These are phyloP conservation scores for Carex sylvatica DNA, from an alignment of 202 grass and related monocot genomes.

Conservation along the genomic window DNA sequence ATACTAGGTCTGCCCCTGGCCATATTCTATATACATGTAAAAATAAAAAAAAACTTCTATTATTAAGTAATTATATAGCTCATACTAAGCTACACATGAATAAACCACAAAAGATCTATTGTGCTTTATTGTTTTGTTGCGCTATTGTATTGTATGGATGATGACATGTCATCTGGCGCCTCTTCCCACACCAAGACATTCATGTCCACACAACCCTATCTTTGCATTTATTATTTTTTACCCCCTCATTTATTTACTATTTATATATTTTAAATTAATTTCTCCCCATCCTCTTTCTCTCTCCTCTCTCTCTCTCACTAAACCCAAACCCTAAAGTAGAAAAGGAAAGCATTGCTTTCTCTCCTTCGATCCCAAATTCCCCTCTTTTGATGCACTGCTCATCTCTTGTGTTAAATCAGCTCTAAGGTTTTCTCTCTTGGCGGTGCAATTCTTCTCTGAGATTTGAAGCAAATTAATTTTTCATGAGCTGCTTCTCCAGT, in stretches of 20 bases:
- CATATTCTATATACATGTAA: neutral
- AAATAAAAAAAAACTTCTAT: no score
- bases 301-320: conserved; percentile 21
- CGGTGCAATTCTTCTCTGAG: neutral
- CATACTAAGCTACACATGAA: neutral
- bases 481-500: neutral
- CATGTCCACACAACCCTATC: conserved; percentile 33
- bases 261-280: conserved; percentile 18
- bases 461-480: conserved; percentile 3
- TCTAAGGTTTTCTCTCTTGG: neutral
- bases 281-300: conserved; percentile 22
- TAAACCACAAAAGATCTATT: neutral
- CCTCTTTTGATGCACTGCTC: neutral
- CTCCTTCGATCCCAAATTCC: conserved; percentile 11
- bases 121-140: neutral
- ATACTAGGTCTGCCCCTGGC: no score
- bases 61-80: neutral
- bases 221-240: conserved; percentile 34
- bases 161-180: conserved; percentile 32
- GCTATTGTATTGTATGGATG: neutral
- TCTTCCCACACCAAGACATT: conserved; percentile 37
- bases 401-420: neutral
- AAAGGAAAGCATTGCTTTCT: conserved; percentile 31
- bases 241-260: conserved; percentile 13
- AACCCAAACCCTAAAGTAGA: conserved; percentile 49